Base-by-base conservation (phyloP, 176 grass and related monocot species). In the Triticum urartu region DNA sequence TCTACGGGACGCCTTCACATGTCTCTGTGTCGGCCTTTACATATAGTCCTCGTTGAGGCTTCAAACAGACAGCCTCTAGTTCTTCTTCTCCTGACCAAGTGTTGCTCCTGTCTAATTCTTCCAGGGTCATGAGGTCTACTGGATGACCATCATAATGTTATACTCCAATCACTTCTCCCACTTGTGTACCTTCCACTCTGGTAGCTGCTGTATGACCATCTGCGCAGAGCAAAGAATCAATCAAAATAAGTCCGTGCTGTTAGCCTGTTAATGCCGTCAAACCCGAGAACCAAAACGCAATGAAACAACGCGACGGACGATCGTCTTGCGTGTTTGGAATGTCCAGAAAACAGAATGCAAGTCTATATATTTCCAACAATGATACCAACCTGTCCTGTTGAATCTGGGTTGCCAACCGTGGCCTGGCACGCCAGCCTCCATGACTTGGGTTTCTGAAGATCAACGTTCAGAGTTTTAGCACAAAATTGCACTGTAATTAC, bases 361-460 rank as follows among this genome's bases (percentile, higher is more conserved):
- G 40, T 33, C 11, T 68, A 30, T 30, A 30, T 2, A 15, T 1
- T 8, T 13, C 17, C 12, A 26, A n/a, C 24, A 60, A 28, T 52
- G 9, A 10, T 42, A 92, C 28, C 28, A 30, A 30, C 96, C 75
- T 95, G 91, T 68, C 96, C 96, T 80, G 84, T 94, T 32, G 96
- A 95, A 88, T 98, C 94, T 60, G 88, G 65, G 14, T 86, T 92
- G 43, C 92, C 96, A 59, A 98, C 96, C 11, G 86, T 87, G 60
- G 94, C 90, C 85, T 95, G 94, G 79, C 96, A 98, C 39, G 96
- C 94, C 73, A 98, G 88, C 83, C 96, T 95, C 96, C 96, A 98
- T 21, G 87, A 88, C 84, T 95, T 96, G 12, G 96, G 90, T 81
- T 95, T 91, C 96, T 98, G 84, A 83, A 82, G 35, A 72, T 52